Percentiles rank a stretch among this genome's conserved stretches.
These are phyloP conservation scores for Physcomitrium patens DNA, from an alignment of 225 moss, liverwort and hornwort genomes.

Conservation along the genomic window DNA sequence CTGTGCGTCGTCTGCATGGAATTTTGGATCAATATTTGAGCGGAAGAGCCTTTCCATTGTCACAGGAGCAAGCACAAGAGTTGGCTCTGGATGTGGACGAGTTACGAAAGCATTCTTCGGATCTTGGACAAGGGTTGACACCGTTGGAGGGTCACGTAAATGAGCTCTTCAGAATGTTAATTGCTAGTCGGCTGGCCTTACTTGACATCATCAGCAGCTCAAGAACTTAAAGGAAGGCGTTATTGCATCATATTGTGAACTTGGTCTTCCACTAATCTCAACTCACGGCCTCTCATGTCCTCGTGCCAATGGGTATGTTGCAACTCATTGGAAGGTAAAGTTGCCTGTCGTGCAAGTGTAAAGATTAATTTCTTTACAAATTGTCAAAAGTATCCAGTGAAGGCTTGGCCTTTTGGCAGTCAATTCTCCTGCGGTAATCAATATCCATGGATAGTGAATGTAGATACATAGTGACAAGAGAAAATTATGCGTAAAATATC, in stretches of 20 bases:
- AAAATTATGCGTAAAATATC: no score
- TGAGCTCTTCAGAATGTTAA: constrained; percentile 54
- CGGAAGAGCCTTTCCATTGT: constrained; percentile 37
- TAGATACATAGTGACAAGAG: no score
- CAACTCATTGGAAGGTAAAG: no score
- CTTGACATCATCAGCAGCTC: constrained; percentile 46
- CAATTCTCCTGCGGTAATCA: no score
- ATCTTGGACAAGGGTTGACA: constrained; percentile 35
- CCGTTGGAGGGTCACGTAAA: constrained; percentile 51
- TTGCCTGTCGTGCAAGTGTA: no score
- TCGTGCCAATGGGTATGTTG: background rate
- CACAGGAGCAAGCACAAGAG: constrained; percentile 20
- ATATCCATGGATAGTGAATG: no score
- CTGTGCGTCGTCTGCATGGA: constrained; percentile 33
- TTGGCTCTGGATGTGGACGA: constrained; percentile 34
- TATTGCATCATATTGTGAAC: background rate
- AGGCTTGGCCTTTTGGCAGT: no score
- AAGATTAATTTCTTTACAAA: no score
- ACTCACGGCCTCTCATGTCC: background rate
- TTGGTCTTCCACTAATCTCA: background rate
- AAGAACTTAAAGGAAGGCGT: constrained; percentile 14
- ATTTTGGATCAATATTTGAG: constrained; percentile 33
- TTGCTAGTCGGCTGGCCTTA: constrained; percentile 44
- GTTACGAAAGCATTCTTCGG: constrained; percentile 39
- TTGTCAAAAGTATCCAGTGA: no score